Conservation (phyloP, 2,329 filamentous ascomycete species). For the Lachnellula arida region DNA sequence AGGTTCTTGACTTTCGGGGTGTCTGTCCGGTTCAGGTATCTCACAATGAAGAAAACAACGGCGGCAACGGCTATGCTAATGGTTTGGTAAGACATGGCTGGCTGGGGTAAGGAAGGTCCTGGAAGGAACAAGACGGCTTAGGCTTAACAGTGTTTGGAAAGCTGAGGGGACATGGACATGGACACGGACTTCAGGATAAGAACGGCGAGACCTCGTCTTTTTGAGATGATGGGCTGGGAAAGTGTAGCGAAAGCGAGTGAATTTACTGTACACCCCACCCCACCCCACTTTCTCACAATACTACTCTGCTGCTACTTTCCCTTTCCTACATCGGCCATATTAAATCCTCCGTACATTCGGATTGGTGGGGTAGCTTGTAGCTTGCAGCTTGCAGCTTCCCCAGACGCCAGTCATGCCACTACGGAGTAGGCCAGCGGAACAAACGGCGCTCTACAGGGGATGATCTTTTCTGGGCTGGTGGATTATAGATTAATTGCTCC, state of each 20-base stretch:
- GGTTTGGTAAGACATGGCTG: slow-evolving; percentile 19
- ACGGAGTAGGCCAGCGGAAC: background rate
- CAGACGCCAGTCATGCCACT: background rate
- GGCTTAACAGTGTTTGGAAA: background rate
- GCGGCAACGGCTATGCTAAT: slow-evolving; percentile 27
- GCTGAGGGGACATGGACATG: no score
- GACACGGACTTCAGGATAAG: no score
- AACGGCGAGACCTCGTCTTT: no score
- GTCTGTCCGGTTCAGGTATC: slow-evolving; percentile 45
- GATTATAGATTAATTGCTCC: background rate
- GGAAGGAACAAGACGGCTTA: background rate
- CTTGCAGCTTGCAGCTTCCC: background rate
- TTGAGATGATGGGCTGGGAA: background rate
- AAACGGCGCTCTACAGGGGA: background rate
- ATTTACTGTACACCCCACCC: no score
- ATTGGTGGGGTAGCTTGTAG: background rate
- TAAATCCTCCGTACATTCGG: background rate
- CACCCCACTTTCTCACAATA: no score
- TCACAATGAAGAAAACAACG: slow-evolving; percentile 22
- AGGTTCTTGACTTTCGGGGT: slow-evolving; percentile 56
- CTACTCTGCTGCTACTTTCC: no score
- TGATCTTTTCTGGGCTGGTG: background rate
- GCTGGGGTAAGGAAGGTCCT: no score
- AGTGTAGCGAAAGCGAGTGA: no score
- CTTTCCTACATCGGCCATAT: background rate